Conservation (phyloP, 805 yeast species). For the Tetrapisispora pingtungensis region DNA sequence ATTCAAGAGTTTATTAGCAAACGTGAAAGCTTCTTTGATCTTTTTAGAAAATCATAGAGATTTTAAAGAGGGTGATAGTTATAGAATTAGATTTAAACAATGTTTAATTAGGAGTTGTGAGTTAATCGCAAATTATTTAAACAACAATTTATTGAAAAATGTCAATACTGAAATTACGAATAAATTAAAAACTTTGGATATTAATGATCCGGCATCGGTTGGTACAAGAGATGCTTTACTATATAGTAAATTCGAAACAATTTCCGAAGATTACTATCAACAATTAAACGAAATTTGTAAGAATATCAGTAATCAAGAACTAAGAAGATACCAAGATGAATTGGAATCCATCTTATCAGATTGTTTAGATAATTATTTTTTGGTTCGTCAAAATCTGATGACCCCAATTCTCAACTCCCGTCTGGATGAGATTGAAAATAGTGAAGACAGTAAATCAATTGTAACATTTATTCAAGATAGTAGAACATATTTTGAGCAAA, state of each 20-base stretch:
- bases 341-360: conserved; percentile 43
- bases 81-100: conserved; percentile 65
- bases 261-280: conserved; percentile 32
- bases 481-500: conserved; percentile 47
- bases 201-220: conserved; percentile 9
- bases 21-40: conserved; percentile 55
- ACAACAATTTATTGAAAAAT: conserved; percentile 29
- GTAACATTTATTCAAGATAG: conserved; percentile 55
- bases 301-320: conserved; percentile 22
- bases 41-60: conserved; percentile 48
- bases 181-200: conserved; percentile 17
- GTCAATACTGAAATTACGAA: conserved; percentile 24
- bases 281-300: conserved; percentile 32
- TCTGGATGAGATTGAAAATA: conserved; percentile 11
- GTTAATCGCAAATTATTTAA: conserved; percentile 58
- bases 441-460: conserved; percentile 26
- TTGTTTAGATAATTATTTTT: conserved; percentile 53
- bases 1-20: conserved; percentile 43
- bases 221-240: conserved; percentile 50
- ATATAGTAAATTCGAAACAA: conserved; percentile 51
- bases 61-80: conserved; percentile 61
- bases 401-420: conserved; percentile 29
- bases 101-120: conserved; percentile 76
- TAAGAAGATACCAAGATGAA: conserved; percentile 49
- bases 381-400: conserved; percentile 42